Evolutionary conservation across 352 stramenopile genomes (phyloP).

Genomic region (Paralagenidium karlingii): DNA sequence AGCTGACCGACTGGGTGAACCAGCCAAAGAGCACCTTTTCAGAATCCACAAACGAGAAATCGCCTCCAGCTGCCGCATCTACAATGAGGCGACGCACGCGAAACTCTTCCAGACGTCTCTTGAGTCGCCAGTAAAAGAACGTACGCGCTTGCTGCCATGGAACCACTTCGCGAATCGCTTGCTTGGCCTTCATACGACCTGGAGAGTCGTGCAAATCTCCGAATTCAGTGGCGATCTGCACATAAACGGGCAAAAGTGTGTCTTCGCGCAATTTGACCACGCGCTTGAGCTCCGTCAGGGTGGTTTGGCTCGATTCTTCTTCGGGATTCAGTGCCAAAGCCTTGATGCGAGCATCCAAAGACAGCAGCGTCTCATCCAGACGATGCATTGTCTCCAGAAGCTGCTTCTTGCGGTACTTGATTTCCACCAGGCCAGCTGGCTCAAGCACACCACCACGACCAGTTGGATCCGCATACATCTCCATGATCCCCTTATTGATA

Average conservation of each 20-base stretch:
- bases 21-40: constrained; percentile 62
- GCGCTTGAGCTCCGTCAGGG: constrained; percentile 59
- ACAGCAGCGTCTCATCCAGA: constrained; percentile 89
- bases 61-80: constrained; percentile 14
- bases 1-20: constrained; percentile 76
- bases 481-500: constrained; percentile 99
- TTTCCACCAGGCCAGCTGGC: constrained; percentile 94
- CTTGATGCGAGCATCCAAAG: constrained; percentile 71
- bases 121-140: constrained; percentile 99
- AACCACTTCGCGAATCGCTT: constrained; percentile 95
- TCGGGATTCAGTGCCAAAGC: constrained; percentile 30
- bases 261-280: constrained; percentile 91
- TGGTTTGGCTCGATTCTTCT: constrained; percentile 15
- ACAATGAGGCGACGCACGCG: constrained; percentile 61
- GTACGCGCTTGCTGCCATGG: constrained; percentile 89
- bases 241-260: constrained; percentile 92
- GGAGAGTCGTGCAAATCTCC: constrained; percentile 99
- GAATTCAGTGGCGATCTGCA: constrained; percentile 98
- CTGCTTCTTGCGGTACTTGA: constrained; percentile 99
- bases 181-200: constrained; percentile 98
- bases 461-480: constrained; percentile 97
- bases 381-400: constrained; percentile 94
- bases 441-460: constrained; percentile 97
- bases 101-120: constrained; percentile 96
- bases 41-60: constrained; percentile 30